Base-by-base conservation (phyloP, 225 moss, liverwort and hornwort species). In the Takakia lepidozioides region DNA sequence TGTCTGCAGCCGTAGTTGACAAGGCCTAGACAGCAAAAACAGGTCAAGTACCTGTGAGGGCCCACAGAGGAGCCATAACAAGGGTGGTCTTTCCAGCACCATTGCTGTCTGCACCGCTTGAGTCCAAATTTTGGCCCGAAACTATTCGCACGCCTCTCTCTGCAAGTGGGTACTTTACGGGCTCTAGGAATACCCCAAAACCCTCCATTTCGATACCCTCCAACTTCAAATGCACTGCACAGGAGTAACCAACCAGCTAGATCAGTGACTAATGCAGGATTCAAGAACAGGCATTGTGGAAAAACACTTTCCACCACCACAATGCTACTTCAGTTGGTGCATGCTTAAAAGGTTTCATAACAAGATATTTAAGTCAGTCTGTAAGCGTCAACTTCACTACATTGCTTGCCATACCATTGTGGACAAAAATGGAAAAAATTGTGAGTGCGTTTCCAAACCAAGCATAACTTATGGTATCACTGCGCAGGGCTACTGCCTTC, bases 11-110 rank as follows among this genome's bases (percentile, higher is more conserved):
- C n/a, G n/a, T n/a, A n/a, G n/a, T n/a, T n/a, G n/a, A n/a, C n/a
- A n/a, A n/a, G n/a, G n/a, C n/a, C n/a, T n/a, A n/a, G n/a, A n/a
- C n/a, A n/a, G n/a, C n/a, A n/a, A n/a, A n/a, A n/a, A n/a, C n/a
- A n/a, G n/a, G n/a, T n/a, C n/a, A n/a, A n/a, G 6, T 72, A 98
- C 98, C 98, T 76, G 98, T 91, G 51, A 98, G 80, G 21, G 98
- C 98, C 98, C 98, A 98, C 54, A 98, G 82, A 8, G 98, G 91
- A 76, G 98, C 98, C 98, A 98, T 91, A 27, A 98, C 98, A 56
- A 98, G 78, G 9, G 98, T 98, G 44, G 83, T 83, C 55, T 98
- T 98, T 37, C 98, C 98, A 61, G 98, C 80, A 56, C 98, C 98
- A 60, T 98, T 98, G 65, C 98, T 98, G 48, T 98, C 98, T 38